phyloP scores from a whole-genome alignment of 257 asterid species.

The Gynochthodes officinalis region DNA sequence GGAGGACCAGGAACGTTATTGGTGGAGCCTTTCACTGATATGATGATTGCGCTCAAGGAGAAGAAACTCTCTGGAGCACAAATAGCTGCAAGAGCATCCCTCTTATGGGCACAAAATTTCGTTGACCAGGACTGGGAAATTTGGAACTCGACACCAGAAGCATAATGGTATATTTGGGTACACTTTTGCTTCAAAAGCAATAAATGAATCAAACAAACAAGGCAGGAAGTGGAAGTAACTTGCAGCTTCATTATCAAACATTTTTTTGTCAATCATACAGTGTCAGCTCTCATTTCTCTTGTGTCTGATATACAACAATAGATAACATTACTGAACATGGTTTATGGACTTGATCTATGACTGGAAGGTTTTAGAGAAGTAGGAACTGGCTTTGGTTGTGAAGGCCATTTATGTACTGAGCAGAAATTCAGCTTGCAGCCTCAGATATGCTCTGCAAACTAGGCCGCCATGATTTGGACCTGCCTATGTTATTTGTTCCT shows the following conservation, averaged over 20 bases:
- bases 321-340: constrained; percentile 10
- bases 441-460: constrained; percentile 45
- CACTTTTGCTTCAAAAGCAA: not conserved
- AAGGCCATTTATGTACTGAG: not conserved
- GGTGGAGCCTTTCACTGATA: constrained; percentile 67
- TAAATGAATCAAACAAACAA: not conserved
- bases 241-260: constrained; percentile 20
- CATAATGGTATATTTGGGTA: constrained; percentile 12
- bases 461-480: constrained; percentile 46
- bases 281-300: constrained; percentile 10
- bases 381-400: constrained; percentile 11
- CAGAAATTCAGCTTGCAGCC: constrained; percentile 26
- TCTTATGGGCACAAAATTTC: constrained; percentile 61
- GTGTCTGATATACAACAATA: constrained; percentile 23
- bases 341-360: constrained; percentile 8
- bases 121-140: constrained; percentile 58
- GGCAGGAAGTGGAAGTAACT: constrained; percentile 10
- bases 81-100: constrained; percentile 58
- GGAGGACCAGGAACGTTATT: constrained; percentile 75
- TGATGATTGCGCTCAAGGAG: constrained; percentile 65
- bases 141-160: constrained; percentile 45
- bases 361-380: constrained; percentile 9
- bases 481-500: constrained; percentile 22
- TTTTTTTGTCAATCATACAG: constrained; percentile 4
- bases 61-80: constrained; percentile 54